A percentile compares a stretch with the other conserved stretches of the same genome.
Conservation (phyloP, 306 rosid genomes). For the Sindora glabra region DNA sequence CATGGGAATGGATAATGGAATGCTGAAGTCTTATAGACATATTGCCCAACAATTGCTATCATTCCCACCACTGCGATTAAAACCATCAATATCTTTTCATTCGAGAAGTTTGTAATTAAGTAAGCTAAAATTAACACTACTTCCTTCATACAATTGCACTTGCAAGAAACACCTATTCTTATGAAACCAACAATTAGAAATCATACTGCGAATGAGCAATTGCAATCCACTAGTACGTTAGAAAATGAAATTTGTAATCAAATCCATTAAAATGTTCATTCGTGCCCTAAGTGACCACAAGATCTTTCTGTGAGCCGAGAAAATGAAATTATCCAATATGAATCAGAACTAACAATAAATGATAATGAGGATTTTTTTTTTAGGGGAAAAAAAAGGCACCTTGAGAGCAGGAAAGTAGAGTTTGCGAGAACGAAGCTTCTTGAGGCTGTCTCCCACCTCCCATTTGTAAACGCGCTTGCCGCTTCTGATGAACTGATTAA, state of each 20-base stretch:
- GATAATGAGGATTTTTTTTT: neutral
- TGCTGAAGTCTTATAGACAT: neutral
- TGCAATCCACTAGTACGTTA: neutral
- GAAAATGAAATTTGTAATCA: no score
- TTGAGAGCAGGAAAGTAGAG: slow-evolving; percentile 76
- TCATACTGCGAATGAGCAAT: neutral
- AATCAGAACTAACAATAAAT: neutral
- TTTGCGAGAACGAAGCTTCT: slow-evolving; percentile 72
- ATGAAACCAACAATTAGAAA: neutral
- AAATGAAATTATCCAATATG: no score
- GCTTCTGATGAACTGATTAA: slow-evolving; percentile 59
- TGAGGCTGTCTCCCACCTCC: slow-evolving; percentile 83
- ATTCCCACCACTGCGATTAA: neutral
- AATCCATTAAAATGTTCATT: no score
- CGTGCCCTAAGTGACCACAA: no score
- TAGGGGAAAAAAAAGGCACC: slow-evolving; percentile 20
- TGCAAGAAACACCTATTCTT: neutral
- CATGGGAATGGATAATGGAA: neutral
- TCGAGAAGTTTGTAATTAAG: neutral
- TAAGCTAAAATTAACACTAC: neutral
- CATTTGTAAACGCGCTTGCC: slow-evolving; percentile 82
- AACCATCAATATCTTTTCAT: neutral
- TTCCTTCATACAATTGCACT: neutral
- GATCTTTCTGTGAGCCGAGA: no score
- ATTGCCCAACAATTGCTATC: neutral